Evolutionary conservation across 2,329 filamentous ascomycete genomes (phyloP), one percentile per base, ranked within the genome.

Genomic region (Penicillium aurantiogriseum): DNA sequence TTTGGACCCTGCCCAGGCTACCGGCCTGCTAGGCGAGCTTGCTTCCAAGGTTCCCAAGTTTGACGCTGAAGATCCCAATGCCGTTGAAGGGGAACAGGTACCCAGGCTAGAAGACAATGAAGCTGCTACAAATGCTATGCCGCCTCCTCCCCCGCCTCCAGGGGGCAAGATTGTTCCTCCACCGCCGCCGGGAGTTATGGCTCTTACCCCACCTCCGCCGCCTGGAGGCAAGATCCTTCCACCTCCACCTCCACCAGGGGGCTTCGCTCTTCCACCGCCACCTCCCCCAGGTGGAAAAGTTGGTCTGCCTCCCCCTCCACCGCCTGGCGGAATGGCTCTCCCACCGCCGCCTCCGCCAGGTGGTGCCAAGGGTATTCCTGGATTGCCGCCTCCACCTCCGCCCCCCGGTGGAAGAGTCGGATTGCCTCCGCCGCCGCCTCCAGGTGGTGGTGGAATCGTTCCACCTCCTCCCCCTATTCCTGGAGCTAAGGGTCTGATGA

Each of bases 21-120:
- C 86, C 80, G 79, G 86, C 71, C 73, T 93, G 77, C 69, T 88
- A 79, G 76, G 82, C 79, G 81, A 96, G 74, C 88, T 96, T 64
- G 84, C 86, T 35, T 84, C 87, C 50, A 94, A 89, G 76, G 84
- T 93, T 69, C 88, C 81, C 45, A 90, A 88, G 70, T 89, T 92
- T 66, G 88, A 86, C 87, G 65, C 57, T 5, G 67, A 68, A 50
- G 64, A 68, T 40, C 23, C 58, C 15, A 61, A 60, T 38, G 59
- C 39, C 15, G 62, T 36, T 35, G 39, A 59, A 33, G 60, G 53
- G 25, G 56, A 57, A 31, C 38, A 33, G 15, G 17, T 45, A n/a
- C 36, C 44, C 11, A 54, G 47, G 25, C 45, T 51, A 17, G 59
- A 63, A 21, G 55, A 62, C 21, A 62, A 61, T 31, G 55, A 57